Percentiles rank a stretch among this genome's conserved stretches.
Evolutionary conservation across 805 yeast genomes (phyloP).

Genomic region (Debaryomyces castellii): DNA sequence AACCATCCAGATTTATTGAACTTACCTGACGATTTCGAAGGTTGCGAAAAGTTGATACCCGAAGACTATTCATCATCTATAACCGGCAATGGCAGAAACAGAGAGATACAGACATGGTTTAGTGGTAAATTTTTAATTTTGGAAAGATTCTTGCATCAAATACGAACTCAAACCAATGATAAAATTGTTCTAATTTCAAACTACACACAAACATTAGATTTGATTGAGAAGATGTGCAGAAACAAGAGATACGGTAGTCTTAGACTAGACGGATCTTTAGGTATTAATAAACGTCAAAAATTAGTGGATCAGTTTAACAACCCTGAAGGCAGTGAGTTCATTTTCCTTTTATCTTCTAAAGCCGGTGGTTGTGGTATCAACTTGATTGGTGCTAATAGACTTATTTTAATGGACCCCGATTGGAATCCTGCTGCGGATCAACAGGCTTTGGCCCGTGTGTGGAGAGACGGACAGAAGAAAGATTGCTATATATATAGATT

Average conservation of each 20-base stretch:
- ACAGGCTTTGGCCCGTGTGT: conserved; percentile 95
- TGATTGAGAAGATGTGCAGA: conserved; percentile 86
- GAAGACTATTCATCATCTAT: conserved; percentile 62
- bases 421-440: conserved; percentile 99
- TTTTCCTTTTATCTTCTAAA: conserved; percentile 86
- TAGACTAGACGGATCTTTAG: conserved; percentile 90
- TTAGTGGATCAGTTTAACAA: conserved; percentile 89
- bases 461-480: conserved; percentile 99
- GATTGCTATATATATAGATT: conserved; percentile 94
- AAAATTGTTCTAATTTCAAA: conserved; percentile 93
- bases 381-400: conserved; percentile 91
- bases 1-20: conserved; percentile 88
- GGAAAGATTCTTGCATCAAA: conserved; percentile 78
- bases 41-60: conserved; percentile 65
- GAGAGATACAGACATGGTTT: conserved; percentile 74
- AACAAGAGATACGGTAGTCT: conserved; percentile 69
- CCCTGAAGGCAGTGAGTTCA: conserved; percentile 84
- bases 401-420: conserved; percentile 84
- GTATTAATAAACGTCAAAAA: conserved; percentile 87
- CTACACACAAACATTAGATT: conserved; percentile 90
- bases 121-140: conserved; percentile 87
- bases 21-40: conserved; percentile 76
- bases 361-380: conserved; percentile 99
- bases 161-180: conserved; percentile 81
- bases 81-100: conserved; percentile 51